phyloP scores from a whole-genome alignment of 2,329 filamentous ascomycete species.

The Pseudofabraea citricarpa region DNA sequence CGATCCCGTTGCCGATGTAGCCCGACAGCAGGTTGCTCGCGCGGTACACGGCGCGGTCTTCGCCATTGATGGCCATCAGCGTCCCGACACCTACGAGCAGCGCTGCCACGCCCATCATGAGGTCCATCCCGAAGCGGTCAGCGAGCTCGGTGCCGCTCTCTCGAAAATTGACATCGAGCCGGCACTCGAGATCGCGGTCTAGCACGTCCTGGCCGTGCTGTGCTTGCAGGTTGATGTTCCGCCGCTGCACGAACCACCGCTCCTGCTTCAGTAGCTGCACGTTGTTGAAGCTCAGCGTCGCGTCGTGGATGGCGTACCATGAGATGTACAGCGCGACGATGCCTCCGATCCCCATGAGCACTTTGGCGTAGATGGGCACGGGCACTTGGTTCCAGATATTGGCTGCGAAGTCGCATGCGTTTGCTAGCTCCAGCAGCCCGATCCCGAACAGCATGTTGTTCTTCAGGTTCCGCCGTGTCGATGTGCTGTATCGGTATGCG shows the following conservation, averaged over 20 bases:
- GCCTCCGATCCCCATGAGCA: conserved; percentile 49
- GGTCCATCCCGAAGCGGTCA: conserved; percentile 46
- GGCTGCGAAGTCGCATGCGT: conserved; percentile 51
- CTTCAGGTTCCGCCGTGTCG: not conserved
- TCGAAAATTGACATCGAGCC: conserved; percentile 39
- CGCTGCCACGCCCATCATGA: conserved; percentile 43
- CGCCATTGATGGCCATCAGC: conserved; percentile 48
- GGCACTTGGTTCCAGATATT: conserved; percentile 52
- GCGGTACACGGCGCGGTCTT: conserved; percentile 33
- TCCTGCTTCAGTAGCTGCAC: conserved; percentile 40
- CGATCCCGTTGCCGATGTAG: conserved; percentile 47
- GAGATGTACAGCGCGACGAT: conserved; percentile 39
- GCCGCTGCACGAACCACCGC: conserved; percentile 26
- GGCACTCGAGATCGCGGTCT: conserved; percentile 27
- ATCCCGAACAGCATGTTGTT: conserved; percentile 34
- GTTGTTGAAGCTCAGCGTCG: conserved; percentile 38
- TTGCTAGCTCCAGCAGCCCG: conserved; percentile 50
- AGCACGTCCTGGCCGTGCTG: conserved; percentile 12
- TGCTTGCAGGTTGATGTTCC: too few species aligned
- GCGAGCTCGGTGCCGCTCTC: conserved; percentile 47
- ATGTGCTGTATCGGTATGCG: not conserved
- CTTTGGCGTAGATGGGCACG: conserved; percentile 41
- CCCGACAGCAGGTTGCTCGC: conserved; percentile 50
- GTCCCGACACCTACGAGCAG: conserved; percentile 47
- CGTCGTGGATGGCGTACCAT: conserved; percentile 41